Conservation (phyloP, 2,329 filamentous ascomycete genomes). For the Verticillium dahliae region DNA sequence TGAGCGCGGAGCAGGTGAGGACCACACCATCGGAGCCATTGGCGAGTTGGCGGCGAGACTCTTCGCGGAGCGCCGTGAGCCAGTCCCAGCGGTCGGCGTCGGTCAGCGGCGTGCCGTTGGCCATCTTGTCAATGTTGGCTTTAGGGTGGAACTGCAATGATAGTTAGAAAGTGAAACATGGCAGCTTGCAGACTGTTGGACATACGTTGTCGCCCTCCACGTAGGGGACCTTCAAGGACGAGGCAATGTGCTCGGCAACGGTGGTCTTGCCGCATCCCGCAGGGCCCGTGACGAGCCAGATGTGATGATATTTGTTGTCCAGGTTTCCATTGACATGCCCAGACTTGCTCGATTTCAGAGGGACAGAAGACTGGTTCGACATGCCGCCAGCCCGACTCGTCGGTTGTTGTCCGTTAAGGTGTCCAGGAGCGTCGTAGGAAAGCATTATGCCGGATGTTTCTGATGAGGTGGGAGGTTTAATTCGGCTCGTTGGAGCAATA, state of each 20-base stretch:
- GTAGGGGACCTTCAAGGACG: slow-evolving; percentile 59
- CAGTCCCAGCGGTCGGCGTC: slow-evolving; percentile 97
- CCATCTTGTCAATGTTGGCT: slow-evolving; percentile 89
- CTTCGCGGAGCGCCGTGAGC: slow-evolving; percentile 72
- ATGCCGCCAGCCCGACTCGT: slow-evolving; percentile 15
- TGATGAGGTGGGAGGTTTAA: not conserved
- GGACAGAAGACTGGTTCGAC: not conserved
- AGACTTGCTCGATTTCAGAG: not conserved
- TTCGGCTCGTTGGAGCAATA: not conserved
- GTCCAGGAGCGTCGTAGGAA: slow-evolving; percentile 40
- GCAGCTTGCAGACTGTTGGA: slow-evolving; percentile 8
- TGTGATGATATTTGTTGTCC: slow-evolving; percentile 50
- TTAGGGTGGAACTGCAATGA: slow-evolving; percentile 59
- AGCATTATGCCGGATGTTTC: slow-evolving; percentile 32
- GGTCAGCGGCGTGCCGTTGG: slow-evolving; percentile 71
- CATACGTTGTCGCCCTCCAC: slow-evolving; percentile 74
- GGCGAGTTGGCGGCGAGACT: slow-evolving; percentile 50
- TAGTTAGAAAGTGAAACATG: not conserved
- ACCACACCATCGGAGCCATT: slow-evolving; percentile 69
- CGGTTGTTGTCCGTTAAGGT: slow-evolving; percentile 32
- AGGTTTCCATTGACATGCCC: slow-evolving; percentile 20
- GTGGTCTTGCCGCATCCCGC: slow-evolving; percentile 77
- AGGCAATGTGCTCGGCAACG: slow-evolving; percentile 59
- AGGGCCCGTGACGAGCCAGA: slow-evolving; percentile 75
- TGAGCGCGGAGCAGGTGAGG: slow-evolving; percentile 90